Base-by-base conservation (phyloP, 2,329 filamentous ascomycete genomes). In the Aspergillus aculeatinus region DNA sequence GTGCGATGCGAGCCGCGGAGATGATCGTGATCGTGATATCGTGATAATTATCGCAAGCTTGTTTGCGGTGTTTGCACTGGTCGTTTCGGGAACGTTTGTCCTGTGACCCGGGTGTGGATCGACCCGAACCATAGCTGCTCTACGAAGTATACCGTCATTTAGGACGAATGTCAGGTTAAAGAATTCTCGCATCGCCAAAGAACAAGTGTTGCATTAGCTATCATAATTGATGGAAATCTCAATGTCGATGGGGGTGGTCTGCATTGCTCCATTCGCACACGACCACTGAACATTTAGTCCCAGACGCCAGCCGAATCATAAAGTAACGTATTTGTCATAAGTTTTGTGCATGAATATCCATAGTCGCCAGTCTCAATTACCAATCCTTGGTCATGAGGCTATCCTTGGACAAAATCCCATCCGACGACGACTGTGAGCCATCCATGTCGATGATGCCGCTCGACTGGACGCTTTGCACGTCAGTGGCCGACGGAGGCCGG, bases 391-490 rank as follows among this genome's bases (percentile, higher is more conserved):
- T 60, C 31, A 67, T 19, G 25, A 65, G 57, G 23, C 59, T 66
- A 21, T 65, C 66, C 9, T 68, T 68, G 27, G 55, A 61, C 27
- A 67, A n/a, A 31, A 65, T 56, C 14, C 59, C 65, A 21, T 65
- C 66, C 10, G 65, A 65, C 6, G 63, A 60, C 6, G 63, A 60
- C 9, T 68, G 64, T 19, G 67, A 64, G 9, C 67, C 64, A 49
- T 67, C 61, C 63, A 68, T 68, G 48, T 70, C 68, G 19, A 69
- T 65, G 23, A 68, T 68, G 44, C 68, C 68, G 55, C 73, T 74
- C 12, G 73, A 75, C 50, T 74, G 72, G 11, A 75, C 68, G 58
- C 73, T 76, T 31, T 71, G 70, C 11, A 75, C 72, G 59, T 75
- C 73, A 16, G 68, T 70, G 21, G 62, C 62, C 50, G 72, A 71